Evolutionary conservation across 495 filamentous ascomycete genomes (phyloP), one percentile per base, ranked within the genome.

Genomic region (Chaetomium fimeti): DNA sequence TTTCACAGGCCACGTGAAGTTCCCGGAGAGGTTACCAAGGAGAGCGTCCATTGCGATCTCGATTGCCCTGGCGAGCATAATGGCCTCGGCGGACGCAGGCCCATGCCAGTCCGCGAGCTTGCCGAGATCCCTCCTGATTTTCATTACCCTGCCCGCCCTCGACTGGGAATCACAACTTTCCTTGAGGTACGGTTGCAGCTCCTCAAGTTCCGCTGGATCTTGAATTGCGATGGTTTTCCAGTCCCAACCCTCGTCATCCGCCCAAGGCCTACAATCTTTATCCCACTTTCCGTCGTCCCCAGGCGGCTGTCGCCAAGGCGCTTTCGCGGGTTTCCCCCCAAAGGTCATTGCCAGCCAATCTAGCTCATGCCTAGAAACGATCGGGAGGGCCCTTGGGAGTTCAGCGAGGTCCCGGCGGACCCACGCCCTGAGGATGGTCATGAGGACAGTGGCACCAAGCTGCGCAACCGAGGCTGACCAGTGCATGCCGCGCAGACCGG

Each of bases 401-500:
- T 29, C 25, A 1, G 49, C 49, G 15, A 53, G 49, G 16, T 53
- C 18, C 9, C 49, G 78, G 38, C 82, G 75, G 38, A 83, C 71
- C 48, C 73, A 77, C 11, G 80, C 78, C 62, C 83, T 74, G 4
- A 83, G 61, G 20, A 76, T 49, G 11, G 81, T 72, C 82, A 85
- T 83, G 15, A 78, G 16, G 6, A 82, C 62, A 1, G 78, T 83
- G 1, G 78, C 76, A 0, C 73, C 77, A 25, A 84, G 64, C 47
- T 83, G 77, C 27, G 79, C 70, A 4, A 84, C 61, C 18, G 77
- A 78, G 7, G 81, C 76, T n/a, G 78, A 80, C 24, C 81, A 76
- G 53, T 83, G 77, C 27, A 85, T 71, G 1, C 77, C 80, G 47
- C 82, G 75, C 4, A 83, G 63, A 2, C 83, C 83, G 7, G 81